A percentile compares a stretch with the other conserved stretches of the same genome.
phyloP scores from a whole-genome alignment of 345 rosid species.

The Citrus sinensis region DNA sequence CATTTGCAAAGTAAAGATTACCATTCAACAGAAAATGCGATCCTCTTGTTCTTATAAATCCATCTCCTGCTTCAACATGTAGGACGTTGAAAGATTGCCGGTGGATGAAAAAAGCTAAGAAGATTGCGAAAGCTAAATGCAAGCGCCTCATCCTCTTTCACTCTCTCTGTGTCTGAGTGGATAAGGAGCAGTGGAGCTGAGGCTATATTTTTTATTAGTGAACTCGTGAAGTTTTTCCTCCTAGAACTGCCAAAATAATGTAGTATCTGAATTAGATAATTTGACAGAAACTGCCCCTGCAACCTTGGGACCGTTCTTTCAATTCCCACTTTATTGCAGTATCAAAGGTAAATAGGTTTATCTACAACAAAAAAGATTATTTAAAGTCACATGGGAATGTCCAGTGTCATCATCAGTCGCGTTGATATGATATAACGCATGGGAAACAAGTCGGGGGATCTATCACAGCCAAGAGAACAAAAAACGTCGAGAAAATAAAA shows the following conservation, averaged over 20 bases:
- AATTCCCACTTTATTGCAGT: neutral
- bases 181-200: neutral
- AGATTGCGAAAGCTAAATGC: conserved; percentile 21
- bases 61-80: conserved; percentile 47
- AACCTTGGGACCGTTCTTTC: neutral
- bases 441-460: conserved; percentile 11
- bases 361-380: neutral
- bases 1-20: conserved; percentile 72
- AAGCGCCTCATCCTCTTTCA: conserved; percentile 36
- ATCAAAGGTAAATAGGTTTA: neutral
- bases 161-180: neutral
- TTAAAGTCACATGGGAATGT: neutral
- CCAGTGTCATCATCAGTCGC: neutral
- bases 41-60: conserved; percentile 64
- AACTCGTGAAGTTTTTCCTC: conserved; percentile 7
- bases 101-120: conserved; percentile 32
- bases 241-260: neutral
- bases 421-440: conserved; percentile 8
- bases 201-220: no score
- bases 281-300: neutral
- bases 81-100: conserved; percentile 22
- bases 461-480: neutral
- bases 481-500: neutral
- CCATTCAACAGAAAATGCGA: conserved; percentile 63
- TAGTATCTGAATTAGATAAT: neutral